Conservation (phyloP, 768 basidiomycete genomes). For the Gymnopilus junonius region DNA sequence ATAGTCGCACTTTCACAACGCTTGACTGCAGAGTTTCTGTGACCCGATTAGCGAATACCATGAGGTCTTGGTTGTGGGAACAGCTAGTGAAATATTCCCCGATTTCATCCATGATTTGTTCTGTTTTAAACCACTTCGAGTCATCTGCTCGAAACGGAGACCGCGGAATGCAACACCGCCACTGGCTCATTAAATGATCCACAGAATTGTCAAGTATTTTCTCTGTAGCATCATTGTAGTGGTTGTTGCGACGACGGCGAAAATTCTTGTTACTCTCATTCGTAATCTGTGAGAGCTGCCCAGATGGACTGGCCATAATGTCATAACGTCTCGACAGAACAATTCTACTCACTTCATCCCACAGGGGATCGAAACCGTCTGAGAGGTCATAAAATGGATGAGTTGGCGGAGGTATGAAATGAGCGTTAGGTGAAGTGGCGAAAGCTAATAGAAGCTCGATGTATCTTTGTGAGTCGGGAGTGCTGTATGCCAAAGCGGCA, state of each 20-base stretch:
- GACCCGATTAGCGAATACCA: conserved; percentile 1
- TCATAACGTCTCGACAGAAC: not conserved
- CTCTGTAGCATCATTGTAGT: not conserved
- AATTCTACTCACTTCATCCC: conserved; percentile 5
- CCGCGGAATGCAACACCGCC: conserved; percentile 11
- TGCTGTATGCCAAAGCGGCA: conserved; percentile 16
- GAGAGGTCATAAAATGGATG: conserved; percentile 21
- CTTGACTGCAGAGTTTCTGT: not conserved
- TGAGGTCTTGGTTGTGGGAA: conserved; percentile 17
- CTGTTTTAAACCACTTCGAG: conserved; percentile 11
- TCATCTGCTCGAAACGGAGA: not conserved
- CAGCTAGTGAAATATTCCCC: conserved; percentile 17
- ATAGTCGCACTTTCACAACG: not conserved
- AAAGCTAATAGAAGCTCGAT: conserved; percentile 37
- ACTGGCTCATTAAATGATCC: conserved; percentile 18
- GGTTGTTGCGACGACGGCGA: not conserved
- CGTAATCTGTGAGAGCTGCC: not conserved
- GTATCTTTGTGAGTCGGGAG: conserved; percentile 12
- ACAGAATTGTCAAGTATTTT: not conserved
- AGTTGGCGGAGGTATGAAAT: conserved; percentile 16
- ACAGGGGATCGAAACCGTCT: conserved; percentile 21
- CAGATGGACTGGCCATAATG: conserved; percentile 7
- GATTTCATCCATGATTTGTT: conserved; percentile 6
- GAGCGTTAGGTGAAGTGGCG: conserved; percentile 21
- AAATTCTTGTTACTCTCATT: not conserved